phyloP scores from a whole-genome alignment of 1,139 yeast genomes.

The Yarrowia galli region DNA sequence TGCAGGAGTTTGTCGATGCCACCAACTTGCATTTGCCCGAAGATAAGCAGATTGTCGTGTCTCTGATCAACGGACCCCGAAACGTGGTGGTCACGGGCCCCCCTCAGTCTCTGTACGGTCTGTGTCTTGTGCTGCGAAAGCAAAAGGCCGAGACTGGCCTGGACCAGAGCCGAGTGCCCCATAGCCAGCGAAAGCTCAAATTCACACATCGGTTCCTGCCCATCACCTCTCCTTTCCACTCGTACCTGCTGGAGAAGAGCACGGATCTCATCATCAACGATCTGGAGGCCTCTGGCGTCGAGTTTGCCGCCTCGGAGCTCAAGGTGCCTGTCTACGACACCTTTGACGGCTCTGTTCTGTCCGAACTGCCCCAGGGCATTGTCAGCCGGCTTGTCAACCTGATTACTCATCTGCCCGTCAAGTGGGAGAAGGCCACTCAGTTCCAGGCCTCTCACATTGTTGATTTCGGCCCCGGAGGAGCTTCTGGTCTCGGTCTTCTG shows the following conservation, averaged over 20 bases:
- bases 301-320: slow-evolving; percentile 63
- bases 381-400: slow-evolving; percentile 75
- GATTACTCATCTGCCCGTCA: slow-evolving; percentile 87
- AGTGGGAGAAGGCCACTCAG: slow-evolving; percentile 91
- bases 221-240: slow-evolving; percentile 96
- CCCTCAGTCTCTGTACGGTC: slow-evolving; percentile 97
- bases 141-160: slow-evolving; percentile 94
- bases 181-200: slow-evolving; percentile 89
- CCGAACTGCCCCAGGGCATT: slow-evolving; percentile 60
- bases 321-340: slow-evolving; percentile 93
- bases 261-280: slow-evolving; percentile 71
- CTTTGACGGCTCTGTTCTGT: slow-evolving; percentile 80
- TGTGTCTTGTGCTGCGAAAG: slow-evolving; percentile 88
- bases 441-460: slow-evolving; percentile 84
- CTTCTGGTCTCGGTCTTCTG: slow-evolving; percentile 92
- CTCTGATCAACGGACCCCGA: slow-evolving; percentile 94
- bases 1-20: slow-evolving; percentile 76
- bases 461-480: slow-evolving; percentile 99
- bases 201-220: slow-evolving; percentile 95
- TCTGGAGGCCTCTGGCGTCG: slow-evolving; percentile 63
- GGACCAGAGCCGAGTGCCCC: slow-evolving; percentile 94
- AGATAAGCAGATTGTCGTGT: slow-evolving; percentile 88
- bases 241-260: slow-evolving; percentile 80
- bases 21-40: slow-evolving; percentile 93
- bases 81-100: slow-evolving; percentile 97